Base-by-base conservation (phyloP, 2,329 filamentous ascomycete species). In the Botrytis porri region DNA sequence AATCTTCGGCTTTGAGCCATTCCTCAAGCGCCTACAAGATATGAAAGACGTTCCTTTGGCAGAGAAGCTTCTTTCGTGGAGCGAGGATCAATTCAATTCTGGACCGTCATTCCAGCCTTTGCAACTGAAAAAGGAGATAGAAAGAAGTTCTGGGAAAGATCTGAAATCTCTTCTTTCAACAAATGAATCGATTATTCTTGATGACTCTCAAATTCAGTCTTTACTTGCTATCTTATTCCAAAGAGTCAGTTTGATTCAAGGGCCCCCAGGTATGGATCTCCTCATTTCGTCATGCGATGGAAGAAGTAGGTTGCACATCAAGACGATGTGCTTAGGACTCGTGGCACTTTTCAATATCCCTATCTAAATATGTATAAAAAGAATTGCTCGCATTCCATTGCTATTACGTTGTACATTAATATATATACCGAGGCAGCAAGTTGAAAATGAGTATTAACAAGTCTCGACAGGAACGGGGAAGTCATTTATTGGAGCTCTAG, bases 1-100 rank as follows among this genome's bases (percentile, higher is more conserved):
- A 0, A 85, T 90, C 0, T 94, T 93, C 78, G 88, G 91, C 0
- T 93, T 89, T 72, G 89, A 93, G 71, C 92, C 92, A 0, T 84
- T 94, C 1, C 79, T 94, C 7, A 80, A 85, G 65, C 84, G 87
- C 1, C 82, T 94, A 1, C 86, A 92, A 78, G 80, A 83, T 0
- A 88, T 88, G 37, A 82, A 79, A 0, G 84, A 89, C 2, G 71
- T 93, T 0, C 87, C 90, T 0, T 81, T 94, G 0, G 82, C 86
- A 4, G 79, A 87, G 2, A 82, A 87, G 45, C 77, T 92, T 0
- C 80, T 92, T 3, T 77, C 80, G 14, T 81, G 80, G 76, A 59
- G 73, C 75, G 45, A 76, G 72, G 64, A 77, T 41, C 18, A 74
- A 74, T 7, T 37, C 18, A 8, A 75, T 65, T 9, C 72, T 25